Evolutionary conservation across 345 rosid species (phyloP), one percentile per base, ranked within the genome.

Genomic region (Melastoma malabathricum): DNA sequence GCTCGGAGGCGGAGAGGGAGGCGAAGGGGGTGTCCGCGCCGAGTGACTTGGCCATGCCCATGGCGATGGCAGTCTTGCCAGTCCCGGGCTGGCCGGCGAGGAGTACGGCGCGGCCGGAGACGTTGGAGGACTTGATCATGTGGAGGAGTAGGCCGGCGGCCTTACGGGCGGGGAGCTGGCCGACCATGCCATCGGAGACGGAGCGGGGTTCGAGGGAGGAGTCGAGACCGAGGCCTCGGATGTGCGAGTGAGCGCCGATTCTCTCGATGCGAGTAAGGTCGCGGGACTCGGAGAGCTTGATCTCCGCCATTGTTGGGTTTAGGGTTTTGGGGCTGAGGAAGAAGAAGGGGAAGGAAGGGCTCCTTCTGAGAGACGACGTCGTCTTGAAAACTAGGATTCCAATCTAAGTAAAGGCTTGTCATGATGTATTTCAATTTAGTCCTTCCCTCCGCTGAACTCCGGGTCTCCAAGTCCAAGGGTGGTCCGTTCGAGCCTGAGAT

Each of bases 81-180:
- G 96, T 90, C 13, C 98, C 98, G 0, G 98, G 95, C n/a, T 90
- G 98, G 0, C 96, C 98, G 3, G 95, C 98, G 0, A 87, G 70
- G 14, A 90, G 84, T 44, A 90, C 81, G 2, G 95, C 96, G 13
- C 95, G 80, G 3, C 96, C 98, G 0, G 96, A 94, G 15, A 87
- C 87, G 66, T 77, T 84, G 0, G 96, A 94, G 23, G 84, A 94
- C 57, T 68, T 84, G 27, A 90, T 90, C 95, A 90, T 90, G 54
- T 90, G 85, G 47, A 90, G 92, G 53, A 90, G 84, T 22, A 90
- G 82, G 4, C 98, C 98, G 44, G 96, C 98, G 15, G 86, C 98
- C 54, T 87, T 90, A 5, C 98, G 80, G 4, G 98, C 94, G 5
- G 74, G 54, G 15, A 73, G 66, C 55, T 87, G 94, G 39, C 96